A percentile compares a stretch with the other conserved stretches of the same genome.
phyloP scores from a whole-genome alignment of 2,329 filamentous ascomycete genomes.

The Stachybotrys chlorohalonatus region DNA sequence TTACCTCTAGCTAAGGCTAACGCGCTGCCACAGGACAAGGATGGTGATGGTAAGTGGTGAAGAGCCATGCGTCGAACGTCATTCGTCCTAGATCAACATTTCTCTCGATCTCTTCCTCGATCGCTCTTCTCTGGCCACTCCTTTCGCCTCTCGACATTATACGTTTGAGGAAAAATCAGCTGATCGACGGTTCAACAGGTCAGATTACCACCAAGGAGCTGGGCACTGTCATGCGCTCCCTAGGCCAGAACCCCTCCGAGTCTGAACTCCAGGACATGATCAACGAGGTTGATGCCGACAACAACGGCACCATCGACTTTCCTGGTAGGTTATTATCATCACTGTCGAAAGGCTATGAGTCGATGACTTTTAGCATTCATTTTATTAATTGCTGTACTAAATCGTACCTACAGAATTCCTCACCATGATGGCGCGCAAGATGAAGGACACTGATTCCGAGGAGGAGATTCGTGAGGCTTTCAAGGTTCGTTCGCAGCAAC shows the following conservation, averaged over 20 bases:
- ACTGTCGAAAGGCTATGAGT: not conserved
- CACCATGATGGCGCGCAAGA: constrained; percentile 91
- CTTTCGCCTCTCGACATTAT: not conserved
- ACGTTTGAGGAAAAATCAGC: not conserved
- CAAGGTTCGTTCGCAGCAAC: constrained; percentile 45
- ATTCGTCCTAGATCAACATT: not conserved
- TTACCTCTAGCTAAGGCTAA: constrained; percentile 12
- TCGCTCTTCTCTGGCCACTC: too few relatives aligned
- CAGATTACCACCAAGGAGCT: constrained; percentile 90
- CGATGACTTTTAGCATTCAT: not conserved
- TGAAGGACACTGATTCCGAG: constrained; percentile 89
- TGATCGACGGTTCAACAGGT: constrained; percentile 38
- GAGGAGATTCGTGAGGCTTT: constrained; percentile 86
- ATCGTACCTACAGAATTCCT: constrained; percentile 59
- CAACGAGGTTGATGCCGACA: constrained; percentile 87
- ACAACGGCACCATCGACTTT: constrained; percentile 89
- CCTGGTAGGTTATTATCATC: constrained; percentile 51
- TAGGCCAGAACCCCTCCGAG: constrained; percentile 84
- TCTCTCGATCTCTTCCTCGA: too few relatives aligned
- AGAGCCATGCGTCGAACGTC: constrained; percentile 2
- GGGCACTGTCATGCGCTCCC: constrained; percentile 82
- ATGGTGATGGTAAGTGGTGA: constrained; percentile 71
- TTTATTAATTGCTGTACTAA: constrained; percentile 7
- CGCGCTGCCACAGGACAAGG: constrained; percentile 59
- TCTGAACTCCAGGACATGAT: constrained; percentile 91